Conservation (phyloP, 1,139 yeast species). For the Entelexis paramagnoliae region DNA sequence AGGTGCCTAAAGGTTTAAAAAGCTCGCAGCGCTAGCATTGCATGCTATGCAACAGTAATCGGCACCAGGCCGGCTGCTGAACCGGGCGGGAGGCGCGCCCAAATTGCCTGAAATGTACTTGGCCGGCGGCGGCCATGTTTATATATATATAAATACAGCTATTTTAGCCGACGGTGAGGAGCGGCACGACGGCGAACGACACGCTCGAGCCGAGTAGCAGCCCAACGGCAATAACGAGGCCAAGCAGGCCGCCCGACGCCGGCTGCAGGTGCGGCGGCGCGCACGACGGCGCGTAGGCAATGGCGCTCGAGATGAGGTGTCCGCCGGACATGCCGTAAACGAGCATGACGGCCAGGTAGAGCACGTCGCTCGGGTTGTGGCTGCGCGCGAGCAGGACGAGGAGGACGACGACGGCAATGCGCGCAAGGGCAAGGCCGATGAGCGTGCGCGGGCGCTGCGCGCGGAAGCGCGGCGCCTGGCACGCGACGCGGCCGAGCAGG, state of each 20-base stretch:
- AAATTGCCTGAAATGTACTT: too few relatives aligned
- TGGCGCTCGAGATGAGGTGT: slow-evolving; percentile 66
- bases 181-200: slow-evolving; percentile 18
- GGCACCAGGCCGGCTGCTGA: too few relatives aligned
- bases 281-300: slow-evolving; percentile 63
- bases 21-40: too few relatives aligned
- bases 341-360: slow-evolving; percentile 62
- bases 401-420: slow-evolving; percentile 52
- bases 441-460: slow-evolving; percentile 24
- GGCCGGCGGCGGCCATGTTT: too few relatives aligned
- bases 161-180: not conserved
- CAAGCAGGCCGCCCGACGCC: slow-evolving; percentile 88
- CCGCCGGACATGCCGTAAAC: slow-evolving; percentile 82
- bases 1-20: too few relatives aligned
- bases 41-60: too few relatives aligned
- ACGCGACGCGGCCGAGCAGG: slow-evolving; percentile 58
- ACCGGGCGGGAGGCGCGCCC: too few relatives aligned
- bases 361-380: slow-evolving; percentile 27
- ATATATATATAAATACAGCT: too few relatives aligned
- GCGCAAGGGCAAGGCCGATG: slow-evolving; percentile 43
- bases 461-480: slow-evolving; percentile 41
- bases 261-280: slow-evolving; percentile 58
- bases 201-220: slow-evolving; percentile 29
- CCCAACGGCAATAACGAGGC: slow-evolving; percentile 63
- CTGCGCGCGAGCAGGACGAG: slow-evolving; percentile 34